Evolutionary conservation across 192 early-diverging fungal species (phyloP).

Genomic region (Mortierella hygrophila): DNA sequence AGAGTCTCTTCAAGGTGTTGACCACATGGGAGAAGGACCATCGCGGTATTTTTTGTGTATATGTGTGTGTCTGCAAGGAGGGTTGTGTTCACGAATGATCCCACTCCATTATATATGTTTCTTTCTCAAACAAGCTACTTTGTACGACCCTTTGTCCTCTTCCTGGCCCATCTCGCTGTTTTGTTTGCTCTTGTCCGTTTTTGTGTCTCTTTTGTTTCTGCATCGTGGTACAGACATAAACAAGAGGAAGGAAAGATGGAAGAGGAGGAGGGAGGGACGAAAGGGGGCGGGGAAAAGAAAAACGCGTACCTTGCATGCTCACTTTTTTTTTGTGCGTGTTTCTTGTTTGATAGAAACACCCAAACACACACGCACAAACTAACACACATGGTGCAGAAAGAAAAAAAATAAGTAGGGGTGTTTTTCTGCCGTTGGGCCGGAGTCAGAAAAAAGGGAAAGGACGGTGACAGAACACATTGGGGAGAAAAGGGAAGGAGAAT

Average conservation of each 20-base stretch:
- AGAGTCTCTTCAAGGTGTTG: background rate
- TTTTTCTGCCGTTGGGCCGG: conserved; percentile 7
- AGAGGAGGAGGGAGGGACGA: no score
- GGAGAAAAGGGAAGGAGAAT: background rate
- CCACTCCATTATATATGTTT: background rate
- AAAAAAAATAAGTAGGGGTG: background rate
- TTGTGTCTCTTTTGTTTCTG: background rate
- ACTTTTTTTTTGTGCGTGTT: background rate
- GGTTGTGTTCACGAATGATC: background rate
- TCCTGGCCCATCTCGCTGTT: background rate
- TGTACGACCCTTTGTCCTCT: background rate
- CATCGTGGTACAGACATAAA: conserved; percentile 2
- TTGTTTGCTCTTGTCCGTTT: background rate
- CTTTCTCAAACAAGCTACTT: conserved; percentile 2
- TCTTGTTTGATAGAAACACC: background rate
- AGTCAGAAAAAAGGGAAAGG: conserved; percentile 6
- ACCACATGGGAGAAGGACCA: background rate
- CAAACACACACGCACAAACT: background rate
- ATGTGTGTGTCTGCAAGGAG: background rate
- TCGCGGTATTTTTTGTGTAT: background rate
- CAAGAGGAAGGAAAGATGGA: background rate
- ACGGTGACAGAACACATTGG: background rate
- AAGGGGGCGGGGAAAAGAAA: background rate
- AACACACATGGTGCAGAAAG: background rate
- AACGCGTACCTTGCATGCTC: conserved; percentile 2